Conservation (phyloP, 129 eudicot genomes). For the Mikania micrantha region DNA sequence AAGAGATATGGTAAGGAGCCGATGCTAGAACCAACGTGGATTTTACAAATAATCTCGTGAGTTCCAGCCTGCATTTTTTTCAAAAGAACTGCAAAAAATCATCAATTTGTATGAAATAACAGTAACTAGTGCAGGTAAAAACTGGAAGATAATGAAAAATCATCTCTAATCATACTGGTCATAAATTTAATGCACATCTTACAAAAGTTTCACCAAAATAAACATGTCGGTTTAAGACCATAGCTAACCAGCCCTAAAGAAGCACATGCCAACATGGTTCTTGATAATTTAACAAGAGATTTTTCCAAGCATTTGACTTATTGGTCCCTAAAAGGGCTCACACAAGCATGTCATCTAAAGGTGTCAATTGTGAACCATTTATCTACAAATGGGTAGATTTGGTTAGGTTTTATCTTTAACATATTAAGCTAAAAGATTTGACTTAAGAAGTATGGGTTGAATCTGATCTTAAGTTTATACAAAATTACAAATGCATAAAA, state of each 20-base stretch:
- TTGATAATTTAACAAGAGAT: too few species aligned
- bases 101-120: neutral
- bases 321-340: neutral
- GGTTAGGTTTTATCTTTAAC: neutral
- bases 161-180: neutral
- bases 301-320: too few species aligned
- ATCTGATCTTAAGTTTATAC: neutral
- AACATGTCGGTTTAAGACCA: neutral
- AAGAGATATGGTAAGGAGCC: constrained; percentile 48
- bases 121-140: neutral
- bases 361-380: neutral
- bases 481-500: neutral
- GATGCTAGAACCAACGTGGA: constrained; percentile 45
- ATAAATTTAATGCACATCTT: neutral
- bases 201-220: constrained; percentile 1
- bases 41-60: constrained; percentile 46
- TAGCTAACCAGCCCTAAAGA: neutral
- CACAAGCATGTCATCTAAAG: neutral
- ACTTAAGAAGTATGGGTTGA: neutral
- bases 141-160: neutral
- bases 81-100: constrained; percentile 13
- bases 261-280: neutral
- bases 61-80: constrained; percentile 56
- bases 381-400: neutral
- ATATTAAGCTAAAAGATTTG: neutral